Evolutionary conservation across 1,139 yeast species (phyloP), one percentile per base, ranked within the genome.

Genomic region (Candida smagusa): DNA sequence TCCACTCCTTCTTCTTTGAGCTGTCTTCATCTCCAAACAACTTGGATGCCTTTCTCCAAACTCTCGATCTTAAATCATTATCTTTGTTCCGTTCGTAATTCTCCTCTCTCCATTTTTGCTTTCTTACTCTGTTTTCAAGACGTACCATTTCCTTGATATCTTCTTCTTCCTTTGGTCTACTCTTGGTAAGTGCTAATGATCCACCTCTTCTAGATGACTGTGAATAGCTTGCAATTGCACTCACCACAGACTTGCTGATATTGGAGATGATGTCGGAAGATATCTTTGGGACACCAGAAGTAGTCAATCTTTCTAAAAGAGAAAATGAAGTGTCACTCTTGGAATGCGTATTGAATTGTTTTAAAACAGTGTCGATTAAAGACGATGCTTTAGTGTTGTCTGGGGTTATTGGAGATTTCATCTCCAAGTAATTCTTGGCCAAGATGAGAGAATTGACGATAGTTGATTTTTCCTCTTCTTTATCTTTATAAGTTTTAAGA

Each of bases 61-160:
- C 84, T 38, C 97, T 68, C 1, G 86, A 78, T 37, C 95, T 72
- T 42, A 90, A 64, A 56, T 90, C 97, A 50, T 86, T 84, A 56
- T 88, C 96, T 61, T 87, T 83, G 56, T 90, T 90, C 46, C 94
- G 72, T 45, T 84, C 84, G 11, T 77, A 75, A 56, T 90, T 89
- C 27, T 79, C 82, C 44, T 81, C 92, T 54, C 97, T 77, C 97
- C 97, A 92, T 49, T 80, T 78, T 63, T 89, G 83, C 63, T 92
- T 92, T 28, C 97, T 72, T 45, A 85, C 92, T 35, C 96, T 72
- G 51, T 89, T 89, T 40, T 83, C 95, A 22, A 77, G 56, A 30
- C 87, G 64, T 7, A 79, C 68, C 45, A 80, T 72, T 47, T 85
- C 94, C 43, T 75, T 77, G 37, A 61, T 54, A 39, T 68, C 74